Conservation (phyloP, 202 grass and related monocot genomes). For the Zizania palustris region DNA sequence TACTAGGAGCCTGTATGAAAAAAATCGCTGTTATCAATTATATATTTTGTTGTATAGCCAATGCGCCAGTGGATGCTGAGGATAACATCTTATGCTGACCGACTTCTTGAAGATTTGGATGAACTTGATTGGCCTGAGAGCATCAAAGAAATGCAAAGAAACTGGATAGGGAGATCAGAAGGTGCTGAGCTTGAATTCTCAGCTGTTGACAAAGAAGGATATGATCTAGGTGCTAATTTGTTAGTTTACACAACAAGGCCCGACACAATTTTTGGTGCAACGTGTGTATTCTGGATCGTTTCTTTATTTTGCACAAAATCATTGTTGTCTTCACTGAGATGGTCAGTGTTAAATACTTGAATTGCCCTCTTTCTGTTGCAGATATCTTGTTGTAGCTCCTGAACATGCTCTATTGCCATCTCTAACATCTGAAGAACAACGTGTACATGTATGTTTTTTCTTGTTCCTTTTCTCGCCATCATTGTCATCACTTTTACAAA, state of each 20-base stretch:
- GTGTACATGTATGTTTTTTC: slow-evolving; percentile 50
- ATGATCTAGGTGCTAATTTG: slow-evolving; percentile 51
- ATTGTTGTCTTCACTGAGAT: slow-evolving; percentile 29
- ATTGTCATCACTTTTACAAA: slow-evolving; percentile 1
- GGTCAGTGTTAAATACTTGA: slow-evolving; percentile 1
- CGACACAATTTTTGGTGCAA: slow-evolving; percentile 93
- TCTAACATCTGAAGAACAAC: slow-evolving; percentile 73
- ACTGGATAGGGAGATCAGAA: slow-evolving; percentile 95
- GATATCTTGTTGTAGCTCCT: slow-evolving; percentile 91
- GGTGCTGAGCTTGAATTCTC: slow-evolving; percentile 84
- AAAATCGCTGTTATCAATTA: slow-evolving; percentile 17
- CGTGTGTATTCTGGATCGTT: slow-evolving; percentile 55
- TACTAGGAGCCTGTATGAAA: slow-evolving; percentile 26
- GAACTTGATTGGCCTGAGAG: slow-evolving; percentile 91
- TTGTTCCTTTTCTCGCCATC: slow-evolving; percentile 41
- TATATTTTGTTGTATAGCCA: slow-evolving; percentile 59
- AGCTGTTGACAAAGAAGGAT: slow-evolving; percentile 57
- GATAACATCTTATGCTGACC: slow-evolving; percentile 95
- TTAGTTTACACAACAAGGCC: slow-evolving; percentile 93
- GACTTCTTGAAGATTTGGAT: slow-evolving; percentile 95
- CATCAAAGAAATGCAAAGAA: slow-evolving; percentile 98
- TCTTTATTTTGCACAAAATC: slow-evolving; percentile 1
- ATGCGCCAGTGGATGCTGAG: slow-evolving; percentile 98
- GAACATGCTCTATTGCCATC: slow-evolving; percentile 70
- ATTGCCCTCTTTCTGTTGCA: slow-evolving; percentile 47